Base-by-base conservation (phyloP, 2,329 filamentous ascomycete genomes). In the Colletotrichum acutatum region DNA sequence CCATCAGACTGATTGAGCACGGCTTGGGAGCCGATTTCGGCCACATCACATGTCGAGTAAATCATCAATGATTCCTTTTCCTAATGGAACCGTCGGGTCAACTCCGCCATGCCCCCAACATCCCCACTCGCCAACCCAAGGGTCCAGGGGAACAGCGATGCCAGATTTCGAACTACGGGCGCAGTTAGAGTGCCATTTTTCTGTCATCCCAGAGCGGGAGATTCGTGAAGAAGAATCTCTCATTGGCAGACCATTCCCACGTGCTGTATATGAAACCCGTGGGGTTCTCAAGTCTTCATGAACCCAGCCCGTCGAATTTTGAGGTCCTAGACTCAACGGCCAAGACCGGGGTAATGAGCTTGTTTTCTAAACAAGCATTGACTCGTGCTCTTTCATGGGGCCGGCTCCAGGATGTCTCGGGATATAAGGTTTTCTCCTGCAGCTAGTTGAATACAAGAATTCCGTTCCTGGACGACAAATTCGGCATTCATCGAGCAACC, bases 321-420 rank as follows among this genome's bases (percentile, higher is more conserved):
- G 32, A 34, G n/a, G 22, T 26, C 9, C 7, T 14, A 28, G 14
- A 37, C 22, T 37, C 30, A n/a, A 24, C 49, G 52, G 68, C 64
- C 57, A 68, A 71, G 57, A 28, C 58, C 14, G 57, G 68, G 68
- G 68, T 58, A 22, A 8, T 12, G 37, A 62, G 58, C 68, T 68
- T 49, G 37, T 68, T 49, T 58, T 42, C 28, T 28, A 49, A 66
- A 68, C 68, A 67, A 67, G 63, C 68, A 68, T 71, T 68, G 64
- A 71, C 64, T 68, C 64, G 64, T 62, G 68, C 68, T 59, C 30
- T 6, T 6, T n/a, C 5, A 37, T 19, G 61, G 52, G 26, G 28
- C 22, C 9, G 9, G 2, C 14, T 62, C 19, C 12, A 26, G 68
- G 68, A 37, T 71, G n/a, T 4, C 0, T 56, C 11, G n/a, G 1